Base-by-base conservation (phyloP, 768 basidiomycete species). In the Chalciporus piperatus region DNA sequence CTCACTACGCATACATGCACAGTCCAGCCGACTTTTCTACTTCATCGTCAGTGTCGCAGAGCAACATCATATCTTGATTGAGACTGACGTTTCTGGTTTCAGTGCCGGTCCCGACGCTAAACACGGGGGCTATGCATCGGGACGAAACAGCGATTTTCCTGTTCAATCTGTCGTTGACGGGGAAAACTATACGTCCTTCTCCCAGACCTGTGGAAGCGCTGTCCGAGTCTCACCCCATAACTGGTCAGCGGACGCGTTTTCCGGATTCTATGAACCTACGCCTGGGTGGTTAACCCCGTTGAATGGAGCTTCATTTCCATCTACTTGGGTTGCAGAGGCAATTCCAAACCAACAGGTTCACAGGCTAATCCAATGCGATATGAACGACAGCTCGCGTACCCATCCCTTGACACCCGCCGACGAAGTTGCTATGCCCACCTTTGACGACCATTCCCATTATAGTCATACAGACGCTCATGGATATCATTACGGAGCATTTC, bases 41-140 rank as follows among this genome's bases (percentile, higher is more conserved):
- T 12, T 28, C 47, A 22, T 30, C 16, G 62, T 64, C 20, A 56
- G 63, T 63, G 22, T 33, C 25, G 39, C 40, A 32, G 41, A 39
- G 20, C 30, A 32, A n/a, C 35, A 28, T 42, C 39, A 25, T 25
- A 1, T 9, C 8, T 12, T 46, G 33, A 50, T 51, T 13, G 33
- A 22, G 6, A 22, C 50, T 64, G 37, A 64, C 54, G 16, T 17
- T 47, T 42, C 22, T 46, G 28, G 23, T 49, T 44, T n/a, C 41
- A 61, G 59, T 16, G 25, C 9, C 39, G 41, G 30, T 13, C 4
- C 51, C 41, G 43, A 20, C 19, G 20, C 12, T 20, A 23, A 45
- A 38, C 17, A n/a, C 32, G 41, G 23, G 17, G 13, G 28, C 13
- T 17, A 43, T 42, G 25, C 3, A 10, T 19, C 10, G 33, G 44